These are phyloP conservation scores for Parachaetomium inaequale DNA, from an alignment of 495 filamentous ascomycete genomes.

Conservation along the genomic window DNA sequence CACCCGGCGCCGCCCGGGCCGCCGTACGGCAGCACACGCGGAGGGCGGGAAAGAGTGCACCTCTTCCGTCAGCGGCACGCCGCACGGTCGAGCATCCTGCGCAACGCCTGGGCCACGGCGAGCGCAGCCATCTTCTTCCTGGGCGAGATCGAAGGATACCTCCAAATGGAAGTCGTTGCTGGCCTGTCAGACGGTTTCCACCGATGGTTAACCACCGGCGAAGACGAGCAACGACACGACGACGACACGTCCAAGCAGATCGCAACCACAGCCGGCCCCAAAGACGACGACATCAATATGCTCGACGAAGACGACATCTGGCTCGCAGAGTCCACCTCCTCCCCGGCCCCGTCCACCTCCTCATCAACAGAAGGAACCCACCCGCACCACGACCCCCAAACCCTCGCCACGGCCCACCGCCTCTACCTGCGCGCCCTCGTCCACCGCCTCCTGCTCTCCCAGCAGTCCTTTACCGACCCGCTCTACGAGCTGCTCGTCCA, in stretches of 20 bases:
- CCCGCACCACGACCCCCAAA: slow-evolving; percentile 68
- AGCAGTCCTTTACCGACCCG: slow-evolving; percentile 61
- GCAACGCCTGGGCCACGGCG: slow-evolving; percentile 81
- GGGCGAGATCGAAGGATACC: slow-evolving; percentile 76
- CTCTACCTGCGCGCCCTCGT: slow-evolving; percentile 65
- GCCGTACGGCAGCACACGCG: slow-evolving; percentile 56
- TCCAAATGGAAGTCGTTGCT: slow-evolving; percentile 84
- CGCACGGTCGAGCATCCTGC: slow-evolving; percentile 57
- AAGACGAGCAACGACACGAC: slow-evolving; percentile 23
- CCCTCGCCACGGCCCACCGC: slow-evolving; percentile 72
- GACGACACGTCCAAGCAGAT: slow-evolving; percentile 8
- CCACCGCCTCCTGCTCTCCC: slow-evolving; percentile 67
- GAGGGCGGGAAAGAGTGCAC: slow-evolving; percentile 52
- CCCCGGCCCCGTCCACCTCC: slow-evolving; percentile 1
- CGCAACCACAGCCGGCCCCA: neutral
- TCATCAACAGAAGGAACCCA: slow-evolving; percentile 9
- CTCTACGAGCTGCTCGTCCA: slow-evolving; percentile 67
- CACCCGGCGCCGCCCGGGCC: slow-evolving; percentile 67
- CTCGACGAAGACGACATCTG: slow-evolving; percentile 28
- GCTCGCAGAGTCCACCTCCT: slow-evolving; percentile 14
- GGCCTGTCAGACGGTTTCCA: slow-evolving; percentile 69
- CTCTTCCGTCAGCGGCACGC: slow-evolving; percentile 58
- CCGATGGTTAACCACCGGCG: slow-evolving; percentile 42
- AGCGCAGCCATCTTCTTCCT: slow-evolving; percentile 83
- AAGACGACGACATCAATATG: neutral